Conservation (phyloP, 192 early-diverging fungal species). For the Coemansia sp. region DNA sequence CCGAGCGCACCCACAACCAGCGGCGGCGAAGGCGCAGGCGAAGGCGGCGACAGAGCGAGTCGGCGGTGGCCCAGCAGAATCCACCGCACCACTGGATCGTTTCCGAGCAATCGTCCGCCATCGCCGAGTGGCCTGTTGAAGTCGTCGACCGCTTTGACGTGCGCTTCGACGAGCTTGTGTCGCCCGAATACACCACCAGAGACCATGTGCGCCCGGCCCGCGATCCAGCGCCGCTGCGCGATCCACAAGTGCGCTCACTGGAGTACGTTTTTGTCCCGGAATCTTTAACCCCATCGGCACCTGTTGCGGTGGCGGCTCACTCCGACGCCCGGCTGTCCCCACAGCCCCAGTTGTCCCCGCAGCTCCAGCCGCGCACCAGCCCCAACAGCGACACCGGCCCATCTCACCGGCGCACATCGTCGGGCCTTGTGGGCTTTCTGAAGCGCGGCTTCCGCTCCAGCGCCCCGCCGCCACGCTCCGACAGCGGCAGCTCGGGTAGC, state of each 20-base stretch:
- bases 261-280: background rate
- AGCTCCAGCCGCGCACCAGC: background rate
- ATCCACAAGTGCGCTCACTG: background rate
- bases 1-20: background rate
- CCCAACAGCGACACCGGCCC: background rate
- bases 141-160: slow-evolving; percentile 48
- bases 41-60: slow-evolving; percentile 12
- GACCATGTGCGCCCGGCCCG: background rate
- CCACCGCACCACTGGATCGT: slow-evolving; percentile 11
- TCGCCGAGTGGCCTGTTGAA: slow-evolving; percentile 43
- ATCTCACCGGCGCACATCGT: slow-evolving; percentile 31
- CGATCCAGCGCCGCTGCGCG: background rate
- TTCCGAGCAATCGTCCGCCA: slow-evolving; percentile 46
- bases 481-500: slow-evolving; percentile 1
- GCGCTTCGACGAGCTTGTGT: slow-evolving; percentile 47
- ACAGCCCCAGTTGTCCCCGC: background rate
- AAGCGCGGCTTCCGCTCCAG: slow-evolving; percentile 40
- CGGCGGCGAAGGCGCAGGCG: background rate
- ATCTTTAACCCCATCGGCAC: too few species aligned
- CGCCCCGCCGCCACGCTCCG: slow-evolving; percentile 12
- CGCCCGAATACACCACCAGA: slow-evolving; percentile 7
- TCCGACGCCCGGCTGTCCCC: too few species aligned
- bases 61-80: background rate
- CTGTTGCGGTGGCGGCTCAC: too few species aligned
- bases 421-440: slow-evolving; percentile 42